phyloP scores from a whole-genome alignment of 305 asterid species.

The Fraxinus floribunda region DNA sequence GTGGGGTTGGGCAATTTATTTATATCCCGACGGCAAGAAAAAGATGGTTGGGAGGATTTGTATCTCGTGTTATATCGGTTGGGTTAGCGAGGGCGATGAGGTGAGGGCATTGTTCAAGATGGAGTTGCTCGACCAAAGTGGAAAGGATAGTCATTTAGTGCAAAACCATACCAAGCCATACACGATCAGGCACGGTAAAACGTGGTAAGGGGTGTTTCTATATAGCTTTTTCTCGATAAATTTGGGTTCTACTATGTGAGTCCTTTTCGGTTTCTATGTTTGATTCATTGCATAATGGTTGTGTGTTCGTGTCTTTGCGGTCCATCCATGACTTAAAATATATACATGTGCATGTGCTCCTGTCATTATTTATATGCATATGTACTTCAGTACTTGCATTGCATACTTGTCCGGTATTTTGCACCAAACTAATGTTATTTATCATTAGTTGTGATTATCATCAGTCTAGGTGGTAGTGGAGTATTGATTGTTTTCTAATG shows the following conservation, averaged over 20 bases:
- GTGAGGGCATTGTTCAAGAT: constrained; percentile 32
- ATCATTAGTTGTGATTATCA: neutral
- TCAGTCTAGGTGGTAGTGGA: neutral
- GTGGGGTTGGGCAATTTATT: constrained; percentile 13
- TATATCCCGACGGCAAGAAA: constrained; percentile 27
- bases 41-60: constrained; percentile 16
- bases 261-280: neutral
- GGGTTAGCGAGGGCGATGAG: constrained; percentile 24
- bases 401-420: too few relatives aligned
- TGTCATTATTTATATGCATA: too few relatives aligned
- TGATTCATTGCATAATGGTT: neutral
- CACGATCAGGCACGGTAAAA: neutral
- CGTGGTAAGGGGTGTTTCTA: neutral
- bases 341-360: too few relatives aligned
- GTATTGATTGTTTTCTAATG: neutral
- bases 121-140: constrained; percentile 30
- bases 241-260: neutral
- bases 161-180: constrained; percentile 18
- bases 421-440: too few relatives aligned
- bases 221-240: neutral
- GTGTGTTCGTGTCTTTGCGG: too few relatives aligned
- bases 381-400: too few relatives aligned
- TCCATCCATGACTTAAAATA: too few relatives aligned
- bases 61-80: constrained; percentile 24
- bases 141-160: constrained; percentile 26